phyloP scores from a whole-genome alignment of 257 asterid species.

The Przewalskia tangutica region DNA sequence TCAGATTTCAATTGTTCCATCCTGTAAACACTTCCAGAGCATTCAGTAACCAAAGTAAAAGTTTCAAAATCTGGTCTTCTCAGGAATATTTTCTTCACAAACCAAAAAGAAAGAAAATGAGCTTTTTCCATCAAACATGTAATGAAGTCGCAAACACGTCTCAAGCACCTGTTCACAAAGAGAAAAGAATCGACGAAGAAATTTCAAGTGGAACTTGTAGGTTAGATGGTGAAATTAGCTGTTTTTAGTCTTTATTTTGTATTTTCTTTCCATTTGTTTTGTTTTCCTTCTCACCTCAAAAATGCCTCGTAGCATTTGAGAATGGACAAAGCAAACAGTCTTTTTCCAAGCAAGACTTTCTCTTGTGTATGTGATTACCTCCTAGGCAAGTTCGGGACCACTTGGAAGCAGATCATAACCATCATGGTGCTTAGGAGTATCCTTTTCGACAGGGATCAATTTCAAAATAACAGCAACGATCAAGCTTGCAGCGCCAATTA shows the following conservation, averaged over 20 bases:
- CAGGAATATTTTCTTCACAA: background rate
- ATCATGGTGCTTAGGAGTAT: conserved; percentile 37
- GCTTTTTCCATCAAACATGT: background rate
- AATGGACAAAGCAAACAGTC: background rate
- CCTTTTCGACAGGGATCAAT: conserved; percentile 62
- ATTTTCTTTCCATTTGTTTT: conserved; percentile 1
- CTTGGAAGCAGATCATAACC: conserved; percentile 58
- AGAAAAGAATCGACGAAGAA: background rate
- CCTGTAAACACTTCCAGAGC: background rate
- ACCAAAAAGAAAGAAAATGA: background rate
- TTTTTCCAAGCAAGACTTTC: background rate
- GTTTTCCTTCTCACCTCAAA: background rate
- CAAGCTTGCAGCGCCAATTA: conserved; percentile 56
- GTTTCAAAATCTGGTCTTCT: background rate
- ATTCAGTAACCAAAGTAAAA: background rate
- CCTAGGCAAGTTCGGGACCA: conserved; percentile 39
- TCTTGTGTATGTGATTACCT: background rate
- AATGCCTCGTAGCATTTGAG: background rate
- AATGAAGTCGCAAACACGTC: background rate
- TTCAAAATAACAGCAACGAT: conserved; percentile 63
- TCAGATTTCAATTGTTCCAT: background rate
- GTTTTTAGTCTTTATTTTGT: background rate
- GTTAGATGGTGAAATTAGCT: conserved; percentile 1
- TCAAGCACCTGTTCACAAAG: background rate
- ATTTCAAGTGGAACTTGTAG: background rate